phyloP scores from a whole-genome alignment of 805 yeast genomes.

The Zygoascus ofunaensis region DNA sequence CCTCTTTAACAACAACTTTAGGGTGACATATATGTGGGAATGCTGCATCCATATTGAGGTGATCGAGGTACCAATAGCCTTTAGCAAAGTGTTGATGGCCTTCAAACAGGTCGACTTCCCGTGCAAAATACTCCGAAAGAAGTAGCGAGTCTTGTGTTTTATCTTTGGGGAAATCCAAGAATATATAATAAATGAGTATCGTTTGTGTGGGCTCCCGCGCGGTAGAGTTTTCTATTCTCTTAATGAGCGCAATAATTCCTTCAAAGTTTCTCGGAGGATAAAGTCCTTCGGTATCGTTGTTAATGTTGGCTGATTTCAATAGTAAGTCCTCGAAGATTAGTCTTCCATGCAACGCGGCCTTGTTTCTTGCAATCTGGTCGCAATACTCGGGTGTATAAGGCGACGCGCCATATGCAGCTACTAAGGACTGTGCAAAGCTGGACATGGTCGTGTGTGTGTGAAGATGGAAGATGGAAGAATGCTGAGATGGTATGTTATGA shows the following conservation, averaged over 20 bases:
- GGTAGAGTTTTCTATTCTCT: conserved; percentile 8
- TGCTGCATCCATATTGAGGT: conserved; percentile 10
- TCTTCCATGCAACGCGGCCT: conserved; percentile 11
- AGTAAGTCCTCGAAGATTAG: conserved; percentile 15
- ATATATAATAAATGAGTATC: conserved; percentile 14
- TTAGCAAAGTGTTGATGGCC: conserved; percentile 13
- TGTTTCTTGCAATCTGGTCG: conserved; percentile 3
- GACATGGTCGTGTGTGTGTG: conserved; percentile 2
- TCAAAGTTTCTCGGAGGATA: conserved; percentile 15
- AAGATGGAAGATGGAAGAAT: no score
- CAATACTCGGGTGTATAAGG: not conserved
- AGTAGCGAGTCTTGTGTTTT: conserved; percentile 7
- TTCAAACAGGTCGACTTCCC: conserved; percentile 14
- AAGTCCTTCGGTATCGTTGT: conserved; percentile 1
- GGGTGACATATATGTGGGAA: conserved; percentile 15
- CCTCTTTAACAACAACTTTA: conserved; percentile 9
- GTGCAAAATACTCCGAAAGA: conserved; percentile 15
- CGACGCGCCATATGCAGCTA: not conserved
- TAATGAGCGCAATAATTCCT: conserved; percentile 6
- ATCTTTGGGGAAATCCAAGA: conserved; percentile 15
- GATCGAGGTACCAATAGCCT: conserved; percentile 18
- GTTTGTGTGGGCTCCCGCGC: conserved; percentile 9
- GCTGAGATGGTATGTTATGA: no score
- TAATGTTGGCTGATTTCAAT: conserved; percentile 8
- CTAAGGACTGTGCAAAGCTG: conserved; percentile 1